Evolutionary conservation across 768 basidiomycete species (phyloP), one percentile per base, ranked within the genome.

Genomic region (Lepiota brunneoincarnata): DNA sequence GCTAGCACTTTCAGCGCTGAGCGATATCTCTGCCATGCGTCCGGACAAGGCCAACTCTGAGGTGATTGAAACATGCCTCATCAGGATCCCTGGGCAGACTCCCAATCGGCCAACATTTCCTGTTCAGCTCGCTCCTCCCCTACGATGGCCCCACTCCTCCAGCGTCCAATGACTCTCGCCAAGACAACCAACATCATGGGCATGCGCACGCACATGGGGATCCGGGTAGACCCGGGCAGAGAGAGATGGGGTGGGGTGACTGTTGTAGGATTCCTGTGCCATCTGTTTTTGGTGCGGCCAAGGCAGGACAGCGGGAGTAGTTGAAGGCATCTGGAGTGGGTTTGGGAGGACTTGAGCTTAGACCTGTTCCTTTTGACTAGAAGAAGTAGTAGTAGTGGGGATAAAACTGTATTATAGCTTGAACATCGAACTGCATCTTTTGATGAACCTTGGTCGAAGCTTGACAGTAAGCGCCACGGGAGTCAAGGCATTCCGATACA

Each of bases 1-100:
- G 93, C 48, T 99, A 96, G 96, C 96, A 99, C 72, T 97, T 0
- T 96, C 96, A 1, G 98, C 98, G 96, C 81, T 99, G 6, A 92
- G 97, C 67, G 96, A 98, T 64, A 98, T 98, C 51, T 95, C 93
- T 0, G 93, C 87, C 0, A 93, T 75, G 59, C 31, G 66, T 62
- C n/a, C 49, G 96, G 90, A 92, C 63, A 98, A 97, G 68, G 93
- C 98, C 59, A 98, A 98, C 68, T 71, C 77, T 4, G 96, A 96
- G 3, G 96, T 99, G 93, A 78, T 91, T 69, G 98, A 97, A 69
- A 98, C 98, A 96, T 98, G 95, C 73, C 77, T 78, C 40, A 95
- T 92, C 35, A 95, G 98, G 69, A 96, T 99, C n/a, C 0, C 78
- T 98, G 10, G 89, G 87, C 55, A 98, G 97, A 64, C 84, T 98